Base-by-base conservation (phyloP, 495 filamentous ascomycete genomes). In the Pseudomonodictys pantanalensis region DNA sequence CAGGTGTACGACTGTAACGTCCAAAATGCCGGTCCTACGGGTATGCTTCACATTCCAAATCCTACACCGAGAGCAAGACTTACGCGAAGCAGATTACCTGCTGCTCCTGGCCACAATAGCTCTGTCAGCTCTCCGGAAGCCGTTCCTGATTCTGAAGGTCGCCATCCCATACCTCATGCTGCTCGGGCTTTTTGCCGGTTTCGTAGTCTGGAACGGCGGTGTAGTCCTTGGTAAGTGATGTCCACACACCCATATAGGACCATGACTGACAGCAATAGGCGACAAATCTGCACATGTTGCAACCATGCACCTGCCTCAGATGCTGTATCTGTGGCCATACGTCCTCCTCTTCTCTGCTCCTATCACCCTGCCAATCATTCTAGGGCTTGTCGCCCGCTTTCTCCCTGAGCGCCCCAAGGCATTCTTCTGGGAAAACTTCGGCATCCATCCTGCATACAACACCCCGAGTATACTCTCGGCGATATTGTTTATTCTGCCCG, bases 251-350 rank as follows among this genome's bases (percentile, higher is more conserved):
- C 2, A 35, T 42, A 41, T 6, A 30, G 38, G 24, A 61, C 33
- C 15, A 38, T 64, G 52, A 24, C 48, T 57, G 3, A 62, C 58
- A 46, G 65, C 24, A 72, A 1, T 51, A 90, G 87, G 90, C 17
- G 95, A 98, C 72, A 96, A 97, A 76, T 86, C 88, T 24, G 96
- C 95, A 67, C 93, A 98, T 69, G 77, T 91, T 55, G 89, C 91
- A 2, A 90, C 90, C 6, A 71, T 97, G 18, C 95, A 98, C 67
- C 71, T 96, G 41, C 79, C 93, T 1, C 93, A 98, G 71, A 87
- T 97, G 83, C 85, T 97, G 30, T 98, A 98, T 71, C 84, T 97
- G 66, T 92, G 90, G 86, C 86, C 91, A 1, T 90, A 93, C 69
- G 82, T 93, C 29, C 69, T 78, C 30, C 95, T 96, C 77, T 96